Evolutionary conservation across 176 grass and related monocot species (phyloP), one percentile per base, ranked within the genome.

Genomic region (Aegilops sharonensis): DNA sequence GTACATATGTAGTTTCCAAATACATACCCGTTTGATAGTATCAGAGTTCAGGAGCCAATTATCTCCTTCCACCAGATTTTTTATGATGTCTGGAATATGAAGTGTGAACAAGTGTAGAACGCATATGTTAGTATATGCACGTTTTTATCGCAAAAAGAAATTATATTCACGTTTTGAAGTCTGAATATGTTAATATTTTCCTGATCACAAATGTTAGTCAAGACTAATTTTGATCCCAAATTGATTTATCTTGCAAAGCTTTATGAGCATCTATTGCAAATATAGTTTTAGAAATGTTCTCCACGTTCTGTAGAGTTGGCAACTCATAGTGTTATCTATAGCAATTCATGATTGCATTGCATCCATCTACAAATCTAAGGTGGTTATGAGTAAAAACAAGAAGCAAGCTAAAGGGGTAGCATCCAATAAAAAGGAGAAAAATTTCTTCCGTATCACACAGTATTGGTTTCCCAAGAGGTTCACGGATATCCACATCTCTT

Each of bases 51-150:
- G 73, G 59, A 1, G 40, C 24, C 25, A 45, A 24, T 68, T 81
- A 59, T 57, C 79, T 2, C 63, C 40, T 79, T 79, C 52, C 32
- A 73, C 30, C 2, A 32, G 23, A 66, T 17, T 84, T 65, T 56
- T 54, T 17, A 73, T 80, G 69, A 25, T 81, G 27, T 81, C 13
- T 30, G 45, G 87, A 86, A 69, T 85, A 21, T 68, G 83, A 86
- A 89, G 78, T 89, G 78, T 90, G 83, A 82, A 82, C 56, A 52
- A 8, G 9, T 78, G 21, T 43, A 64, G 8, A 9, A 60, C 60
- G 35, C 70, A 40, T 57, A 30, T 77, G 50, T 17, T 13, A 61
- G 31, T 81, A 89, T 64, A 43, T 70, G 42, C 64, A 39, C 30
- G 54, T 86, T 82, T 27, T 48, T 50, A 50, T 50, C 47, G 1